phyloP scores from a whole-genome alignment of 2,329 filamentous ascomycete species.

The Ciborinia camelliae region DNA sequence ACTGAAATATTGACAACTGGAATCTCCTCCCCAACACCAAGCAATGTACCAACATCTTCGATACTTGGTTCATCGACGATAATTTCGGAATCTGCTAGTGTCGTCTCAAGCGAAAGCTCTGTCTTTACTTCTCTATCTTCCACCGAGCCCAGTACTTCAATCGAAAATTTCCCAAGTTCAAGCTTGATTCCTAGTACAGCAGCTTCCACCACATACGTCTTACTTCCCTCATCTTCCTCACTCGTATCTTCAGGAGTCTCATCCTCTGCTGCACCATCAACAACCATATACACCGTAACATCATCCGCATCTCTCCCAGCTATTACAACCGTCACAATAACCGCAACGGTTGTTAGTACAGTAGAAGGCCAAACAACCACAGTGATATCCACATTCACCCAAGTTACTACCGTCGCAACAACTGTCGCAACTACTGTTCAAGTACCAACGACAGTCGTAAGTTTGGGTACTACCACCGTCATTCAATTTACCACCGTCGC shows the following conservation, averaged over 20 bases:
- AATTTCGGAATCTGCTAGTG: neutral
- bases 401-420: neutral
- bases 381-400: neutral
- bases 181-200: slow-evolving; percentile 4
- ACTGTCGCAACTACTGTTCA: neutral
- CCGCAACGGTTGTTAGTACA: slow-evolving; percentile 7
- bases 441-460: neutral
- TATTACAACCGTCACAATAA: slow-evolving; percentile 6
- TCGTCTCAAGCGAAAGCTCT: neutral
- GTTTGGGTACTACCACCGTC: neutral
- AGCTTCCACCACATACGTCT: slow-evolving; percentile 2
- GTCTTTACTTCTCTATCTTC: neutral
- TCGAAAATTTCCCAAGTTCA: neutral
- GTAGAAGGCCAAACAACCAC: slow-evolving; percentile 3
- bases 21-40: neutral
- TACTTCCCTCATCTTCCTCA: neutral
- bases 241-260: neutral
- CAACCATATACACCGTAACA: neutral
- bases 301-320: neutral
- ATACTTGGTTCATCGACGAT: neutral
- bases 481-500: neutral
- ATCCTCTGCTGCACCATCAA: neutral
- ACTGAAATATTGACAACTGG: neutral
- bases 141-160: neutral
- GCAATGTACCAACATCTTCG: no score